These are phyloP conservation scores for Skeletonema menzelii DNA, from an alignment of 108 stramenopile species.

Conservation along the genomic window DNA sequence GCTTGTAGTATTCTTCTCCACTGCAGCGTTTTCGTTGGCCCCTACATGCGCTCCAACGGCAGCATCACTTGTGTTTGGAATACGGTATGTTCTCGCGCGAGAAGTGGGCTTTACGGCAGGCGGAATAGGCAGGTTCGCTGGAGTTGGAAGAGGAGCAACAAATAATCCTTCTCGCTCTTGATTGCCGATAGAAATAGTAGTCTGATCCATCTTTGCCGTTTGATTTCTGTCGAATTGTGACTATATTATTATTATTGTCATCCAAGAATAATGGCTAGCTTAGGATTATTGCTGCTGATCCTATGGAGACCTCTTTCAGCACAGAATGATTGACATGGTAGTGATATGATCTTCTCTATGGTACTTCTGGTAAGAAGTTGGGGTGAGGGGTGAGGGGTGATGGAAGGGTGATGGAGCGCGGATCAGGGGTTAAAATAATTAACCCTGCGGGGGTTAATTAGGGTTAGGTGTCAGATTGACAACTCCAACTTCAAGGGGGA, in stretches of 20 bases:
- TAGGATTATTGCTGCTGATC: too few relatives aligned
- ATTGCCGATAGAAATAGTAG: not conserved
- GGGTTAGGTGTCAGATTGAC: too few relatives aligned
- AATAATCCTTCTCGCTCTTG: not conserved
- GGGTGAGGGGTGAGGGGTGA: too few relatives aligned
- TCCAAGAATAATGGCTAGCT: not conserved
- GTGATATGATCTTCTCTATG: too few relatives aligned
- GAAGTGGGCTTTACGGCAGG: conserved; percentile 33
- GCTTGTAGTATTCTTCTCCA: not conserved
- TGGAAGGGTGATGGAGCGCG: too few relatives aligned
- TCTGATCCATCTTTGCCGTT: not conserved
- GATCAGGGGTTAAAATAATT: too few relatives aligned
- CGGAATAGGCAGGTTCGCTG: not conserved
- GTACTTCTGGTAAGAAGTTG: too few relatives aligned
- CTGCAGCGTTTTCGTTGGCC: not conserved
- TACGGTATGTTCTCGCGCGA: conserved; percentile 37
- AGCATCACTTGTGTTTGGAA: conserved; percentile 33
- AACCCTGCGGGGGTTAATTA: too few relatives aligned
- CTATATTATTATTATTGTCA: not conserved
- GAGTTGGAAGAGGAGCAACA: not conserved
- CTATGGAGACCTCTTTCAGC: too few relatives aligned
- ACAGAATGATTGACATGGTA: too few relatives aligned
- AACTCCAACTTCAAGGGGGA: too few relatives aligned
- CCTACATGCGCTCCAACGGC: not conserved
- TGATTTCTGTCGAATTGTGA: not conserved